Percentiles rank a stretch among this genome's conserved stretches.
phyloP scores from a whole-genome alignment of 192 early-diverging fungal species.

The Coemansia sp. region DNA sequence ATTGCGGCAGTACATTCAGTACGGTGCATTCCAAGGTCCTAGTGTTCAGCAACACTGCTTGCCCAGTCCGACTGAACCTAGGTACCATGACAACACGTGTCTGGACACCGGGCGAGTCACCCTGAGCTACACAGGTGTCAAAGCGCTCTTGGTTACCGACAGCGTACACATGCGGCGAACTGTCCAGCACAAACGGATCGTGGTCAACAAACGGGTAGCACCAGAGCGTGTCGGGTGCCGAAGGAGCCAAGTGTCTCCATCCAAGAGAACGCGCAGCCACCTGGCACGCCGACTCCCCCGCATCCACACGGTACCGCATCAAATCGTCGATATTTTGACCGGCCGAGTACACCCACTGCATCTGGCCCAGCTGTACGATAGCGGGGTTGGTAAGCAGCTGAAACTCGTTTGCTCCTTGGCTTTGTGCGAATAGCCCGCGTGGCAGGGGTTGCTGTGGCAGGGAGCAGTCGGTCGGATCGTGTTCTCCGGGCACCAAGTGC shows the following conservation, averaged over 20 bases:
- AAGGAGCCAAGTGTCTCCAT: conserved; percentile 89
- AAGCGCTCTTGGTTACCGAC: conserved; percentile 83
- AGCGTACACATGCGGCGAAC: conserved; percentile 81
- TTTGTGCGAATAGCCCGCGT: conserved; percentile 62
- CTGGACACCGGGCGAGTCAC: conserved; percentile 52
- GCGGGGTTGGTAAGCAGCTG: conserved; percentile 78
- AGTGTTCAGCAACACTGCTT: conserved; percentile 77
- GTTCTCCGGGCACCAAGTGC: conserved; percentile 76
- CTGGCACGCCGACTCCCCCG: conserved; percentile 48
- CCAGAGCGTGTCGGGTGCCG: conserved; percentile 93
- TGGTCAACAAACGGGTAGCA: conserved; percentile 84
- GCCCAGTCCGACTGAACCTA: conserved; percentile 61
- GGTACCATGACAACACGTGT: conserved; percentile 77
- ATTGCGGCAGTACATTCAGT: conserved; percentile 2
- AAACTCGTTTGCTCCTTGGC: conserved; percentile 62
- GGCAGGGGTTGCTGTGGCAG: conserved; percentile 89
- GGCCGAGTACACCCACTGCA: conserved; percentile 67
- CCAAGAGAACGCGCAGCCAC: conserved; percentile 68
- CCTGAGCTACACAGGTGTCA: conserved; percentile 54
- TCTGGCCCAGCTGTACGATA: conserved; percentile 61
- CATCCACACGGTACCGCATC: conserved; percentile 56
- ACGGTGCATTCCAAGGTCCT: conserved; percentile 55
- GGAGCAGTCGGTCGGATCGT: conserved; percentile 72
- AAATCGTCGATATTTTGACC: conserved; percentile 92
- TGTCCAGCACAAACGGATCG: conserved; percentile 83